Evolutionary conservation across 352 stramenopile species (phyloP).

Genomic region (Phytophthora cryptogea): DNA sequence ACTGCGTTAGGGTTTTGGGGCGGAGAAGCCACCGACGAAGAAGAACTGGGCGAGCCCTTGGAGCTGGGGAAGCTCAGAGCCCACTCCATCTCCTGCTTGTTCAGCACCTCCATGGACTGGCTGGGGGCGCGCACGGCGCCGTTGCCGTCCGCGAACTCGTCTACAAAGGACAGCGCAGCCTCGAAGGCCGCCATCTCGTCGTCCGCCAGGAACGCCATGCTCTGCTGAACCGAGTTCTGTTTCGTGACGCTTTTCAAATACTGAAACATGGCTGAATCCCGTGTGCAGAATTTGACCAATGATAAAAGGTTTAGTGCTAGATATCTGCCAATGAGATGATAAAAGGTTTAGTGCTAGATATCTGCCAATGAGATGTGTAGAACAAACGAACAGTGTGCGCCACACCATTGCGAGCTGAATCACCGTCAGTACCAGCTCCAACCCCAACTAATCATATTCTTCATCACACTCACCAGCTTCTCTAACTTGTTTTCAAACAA

Average conservation of each 20-base stretch:
- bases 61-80: constrained; percentile 15
- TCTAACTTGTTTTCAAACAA: constrained; percentile 18
- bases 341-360: neutral
- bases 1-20: constrained; percentile 5
- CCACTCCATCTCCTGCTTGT: constrained; percentile 33
- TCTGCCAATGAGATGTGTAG: neutral
- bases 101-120: constrained; percentile 17
- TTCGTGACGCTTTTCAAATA: constrained; percentile 15
- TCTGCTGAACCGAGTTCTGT: neutral
- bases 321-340: neutral
- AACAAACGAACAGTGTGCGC: too few species aligned
- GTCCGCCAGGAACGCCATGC: constrained; percentile 36
- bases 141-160: constrained; percentile 27
- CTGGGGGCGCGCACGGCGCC: neutral
- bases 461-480: too few species aligned
- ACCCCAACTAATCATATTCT: too few species aligned
- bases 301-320: neutral
- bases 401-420: too few species aligned
- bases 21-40: constrained; percentile 19
- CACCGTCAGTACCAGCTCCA: too few species aligned
- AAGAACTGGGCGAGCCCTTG: constrained; percentile 18
- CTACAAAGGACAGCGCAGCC: constrained; percentile 39
- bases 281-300: constrained; percentile 20
- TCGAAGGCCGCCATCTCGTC: constrained; percentile 41
- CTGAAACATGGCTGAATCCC: constrained; percentile 15